Conservation (phyloP, 2,329 filamentous ascomycete species). For the Anthostomella pinea region DNA sequence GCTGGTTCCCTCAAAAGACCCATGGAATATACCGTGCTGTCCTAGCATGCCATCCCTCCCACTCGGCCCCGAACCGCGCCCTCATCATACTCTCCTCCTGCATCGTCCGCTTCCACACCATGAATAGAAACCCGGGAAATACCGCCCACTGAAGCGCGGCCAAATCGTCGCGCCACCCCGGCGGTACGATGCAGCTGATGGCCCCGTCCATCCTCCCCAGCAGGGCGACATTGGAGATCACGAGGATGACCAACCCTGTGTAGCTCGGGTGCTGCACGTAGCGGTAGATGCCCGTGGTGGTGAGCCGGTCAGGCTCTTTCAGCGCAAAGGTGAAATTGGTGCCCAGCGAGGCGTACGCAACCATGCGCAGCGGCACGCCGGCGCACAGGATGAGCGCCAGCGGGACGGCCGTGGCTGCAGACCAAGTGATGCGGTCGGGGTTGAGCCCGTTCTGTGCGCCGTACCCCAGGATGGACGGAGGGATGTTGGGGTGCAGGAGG, state of each 20-base stretch:
- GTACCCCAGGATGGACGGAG: constrained; percentile 25
- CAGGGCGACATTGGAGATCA: constrained; percentile 31
- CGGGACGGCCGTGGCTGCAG: constrained; percentile 33
- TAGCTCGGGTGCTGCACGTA: constrained; percentile 54
- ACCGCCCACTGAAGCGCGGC: constrained; percentile 7
- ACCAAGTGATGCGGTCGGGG: constrained; percentile 35
- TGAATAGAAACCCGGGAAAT: constrained; percentile 20
- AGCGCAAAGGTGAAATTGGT: constrained; percentile 53
- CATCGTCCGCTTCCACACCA: constrained; percentile 36
- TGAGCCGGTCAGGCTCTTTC: constrained; percentile 41
- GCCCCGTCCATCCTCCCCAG: constrained; percentile 38
- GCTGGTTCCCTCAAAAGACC: constrained; percentile 39
- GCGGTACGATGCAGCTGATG: constrained; percentile 38
- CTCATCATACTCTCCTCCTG: constrained; percentile 52
- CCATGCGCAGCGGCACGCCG: constrained; percentile 29
- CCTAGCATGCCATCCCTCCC: constrained; percentile 45
- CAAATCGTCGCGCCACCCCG: constrained; percentile 11
- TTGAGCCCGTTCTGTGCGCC: constrained; percentile 34
- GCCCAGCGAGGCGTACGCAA: constrained; percentile 45
- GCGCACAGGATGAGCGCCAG: constrained; percentile 31
- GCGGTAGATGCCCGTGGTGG: constrained; percentile 46
- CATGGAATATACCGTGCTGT: constrained; percentile 50
- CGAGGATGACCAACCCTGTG: constrained; percentile 38
- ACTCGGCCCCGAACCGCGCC: constrained; percentile 43
- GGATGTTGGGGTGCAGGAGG: constrained; percentile 19